phyloP scores from a whole-genome alignment of 164 flowering plant genomes.

The Cinnamomum micranthum region DNA sequence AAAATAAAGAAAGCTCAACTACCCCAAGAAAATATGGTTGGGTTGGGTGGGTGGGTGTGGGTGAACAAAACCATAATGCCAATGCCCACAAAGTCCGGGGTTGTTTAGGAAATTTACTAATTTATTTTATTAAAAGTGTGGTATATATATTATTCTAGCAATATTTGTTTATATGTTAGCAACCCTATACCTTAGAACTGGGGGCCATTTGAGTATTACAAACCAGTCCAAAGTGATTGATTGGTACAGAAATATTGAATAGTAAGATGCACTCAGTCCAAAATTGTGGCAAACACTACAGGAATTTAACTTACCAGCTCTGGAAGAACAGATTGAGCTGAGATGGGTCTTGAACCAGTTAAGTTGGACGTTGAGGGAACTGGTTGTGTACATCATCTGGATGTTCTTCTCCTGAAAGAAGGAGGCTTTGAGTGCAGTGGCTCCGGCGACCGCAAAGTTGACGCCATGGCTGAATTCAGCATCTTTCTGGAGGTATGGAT shows the following conservation, averaged over 20 bases:
- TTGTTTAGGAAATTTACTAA: no score
- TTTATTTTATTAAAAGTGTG: no score
- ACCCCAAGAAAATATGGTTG: no score
- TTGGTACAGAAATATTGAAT: background rate
- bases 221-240: background rate
- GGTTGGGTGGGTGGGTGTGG: no score
- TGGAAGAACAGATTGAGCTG: background rate
- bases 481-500: conserved; percentile 1
- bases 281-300: no score
- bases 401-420: background rate
- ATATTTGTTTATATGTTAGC: no score
- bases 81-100: no score
- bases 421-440: background rate
- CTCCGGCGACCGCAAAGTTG: conserved; percentile 9
- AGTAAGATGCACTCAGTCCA: background rate
- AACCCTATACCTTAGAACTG: no score
- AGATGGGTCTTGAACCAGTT: conserved; percentile 1
- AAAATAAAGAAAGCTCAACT: no score
- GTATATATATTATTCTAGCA: no score
- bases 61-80: no score
- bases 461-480: conserved; percentile 2
- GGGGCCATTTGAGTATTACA: background rate
- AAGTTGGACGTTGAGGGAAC: conserved; percentile 2
- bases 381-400: background rate
- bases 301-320: background rate